phyloP scores from a whole-genome alignment of 1,139 yeast species.

The Geotrichum siamense region DNA sequence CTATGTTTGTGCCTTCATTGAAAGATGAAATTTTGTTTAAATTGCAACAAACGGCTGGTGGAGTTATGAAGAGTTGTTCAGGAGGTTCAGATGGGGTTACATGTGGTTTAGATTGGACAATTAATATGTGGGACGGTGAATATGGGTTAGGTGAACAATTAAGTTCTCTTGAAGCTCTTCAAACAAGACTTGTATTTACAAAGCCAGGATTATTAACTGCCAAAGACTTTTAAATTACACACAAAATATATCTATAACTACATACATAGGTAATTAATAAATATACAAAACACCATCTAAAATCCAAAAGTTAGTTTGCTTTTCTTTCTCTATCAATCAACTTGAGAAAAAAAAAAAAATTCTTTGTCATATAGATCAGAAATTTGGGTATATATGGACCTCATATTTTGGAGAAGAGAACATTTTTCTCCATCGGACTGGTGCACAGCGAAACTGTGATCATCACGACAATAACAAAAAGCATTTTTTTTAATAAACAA shows the following conservation, averaged over 20 bases:
- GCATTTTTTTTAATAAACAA: background rate
- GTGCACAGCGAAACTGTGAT: constrained; percentile 26
- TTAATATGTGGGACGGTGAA: constrained; percentile 60
- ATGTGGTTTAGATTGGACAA: constrained; percentile 78
- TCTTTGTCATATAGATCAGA: constrained; percentile 23
- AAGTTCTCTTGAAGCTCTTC: constrained; percentile 74
- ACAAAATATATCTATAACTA: no score
- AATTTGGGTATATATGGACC: constrained; percentile 26
- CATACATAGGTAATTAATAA: no score
- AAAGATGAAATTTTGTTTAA: constrained; percentile 45
- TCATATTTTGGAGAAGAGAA: constrained; percentile 26
- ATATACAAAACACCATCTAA: no score
- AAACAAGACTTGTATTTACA: constrained; percentile 51
- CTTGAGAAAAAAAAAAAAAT: background rate
- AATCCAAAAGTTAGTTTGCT: background rate
- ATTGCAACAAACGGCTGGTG: constrained; percentile 59
- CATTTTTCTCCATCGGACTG: constrained; percentile 28
- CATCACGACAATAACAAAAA: no score
- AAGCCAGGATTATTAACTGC: constrained; percentile 37
- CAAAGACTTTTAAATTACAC: background rate
- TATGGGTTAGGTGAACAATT: constrained; percentile 93
- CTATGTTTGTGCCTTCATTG: constrained; percentile 61
- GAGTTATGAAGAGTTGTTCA: constrained; percentile 73
- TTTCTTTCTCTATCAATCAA: background rate
- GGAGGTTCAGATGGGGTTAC: constrained; percentile 89